Evolutionary conservation across 2,329 filamentous ascomycete genomes (phyloP).

Genomic region (Aspergillus brunneoviolaceus): DNA sequence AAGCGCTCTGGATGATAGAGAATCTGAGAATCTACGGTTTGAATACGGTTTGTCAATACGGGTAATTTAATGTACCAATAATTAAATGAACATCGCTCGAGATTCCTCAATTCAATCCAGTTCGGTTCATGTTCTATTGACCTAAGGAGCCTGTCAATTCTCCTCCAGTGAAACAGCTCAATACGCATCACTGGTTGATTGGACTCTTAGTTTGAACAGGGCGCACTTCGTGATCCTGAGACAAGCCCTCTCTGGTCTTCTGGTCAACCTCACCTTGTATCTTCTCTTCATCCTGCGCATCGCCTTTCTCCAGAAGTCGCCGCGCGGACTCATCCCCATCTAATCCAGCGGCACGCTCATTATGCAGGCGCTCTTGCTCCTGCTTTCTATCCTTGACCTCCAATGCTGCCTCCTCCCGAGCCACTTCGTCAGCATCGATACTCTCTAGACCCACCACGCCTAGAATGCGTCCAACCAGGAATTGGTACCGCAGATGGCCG

Average conservation of each 20-base stretch:
- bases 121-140: too few species aligned
- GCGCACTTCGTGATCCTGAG: neutral
- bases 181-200: neutral
- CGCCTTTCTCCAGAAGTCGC: conserved; percentile 15
- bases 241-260: conserved; percentile 27
- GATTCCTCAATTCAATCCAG: too few species aligned
- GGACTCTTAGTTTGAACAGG: neutral
- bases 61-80: too few species aligned
- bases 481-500: conserved; percentile 70
- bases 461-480: conserved; percentile 65
- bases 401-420: conserved; percentile 45
- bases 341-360: conserved; percentile 31
- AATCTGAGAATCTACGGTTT: too few species aligned
- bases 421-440: conserved; percentile 50
- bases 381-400: conserved; percentile 40
- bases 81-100: too few species aligned
- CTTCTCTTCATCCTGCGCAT: neutral
- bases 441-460: conserved; percentile 69
- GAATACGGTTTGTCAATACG: too few species aligned
- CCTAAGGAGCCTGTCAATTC: too few species aligned
- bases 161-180: neutral
- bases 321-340: conserved; percentile 18
- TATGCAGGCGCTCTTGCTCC: conserved; percentile 34
- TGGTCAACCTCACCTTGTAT: conserved; percentile 31
- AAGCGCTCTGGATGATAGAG: too few species aligned